Percentiles rank a stretch among this genome's conserved stretches.
Conservation (phyloP, 2,329 filamentous ascomycete genomes). For the Coniochaeta pulveracea region DNA sequence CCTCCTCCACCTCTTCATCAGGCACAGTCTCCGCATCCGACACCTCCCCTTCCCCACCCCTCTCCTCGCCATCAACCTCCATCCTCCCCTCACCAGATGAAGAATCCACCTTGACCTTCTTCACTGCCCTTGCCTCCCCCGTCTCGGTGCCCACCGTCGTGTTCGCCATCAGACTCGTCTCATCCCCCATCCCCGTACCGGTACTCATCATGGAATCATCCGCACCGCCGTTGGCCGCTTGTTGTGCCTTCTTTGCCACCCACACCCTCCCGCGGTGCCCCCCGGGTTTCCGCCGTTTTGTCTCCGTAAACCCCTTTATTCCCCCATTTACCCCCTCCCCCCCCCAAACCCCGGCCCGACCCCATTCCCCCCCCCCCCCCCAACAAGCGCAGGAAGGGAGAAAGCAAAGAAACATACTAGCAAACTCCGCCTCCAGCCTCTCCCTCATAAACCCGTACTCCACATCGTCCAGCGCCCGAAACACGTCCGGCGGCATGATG, state of each 20-base stretch:
- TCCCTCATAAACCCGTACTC: slow-evolving; percentile 64
- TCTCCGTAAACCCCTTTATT: slow-evolving; percentile 54
- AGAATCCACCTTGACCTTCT: slow-evolving; percentile 26
- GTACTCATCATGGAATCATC: slow-evolving; percentile 18
- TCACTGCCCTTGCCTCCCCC: slow-evolving; percentile 17
- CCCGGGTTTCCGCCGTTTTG: slow-evolving; percentile 64
- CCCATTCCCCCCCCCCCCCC: not conserved
- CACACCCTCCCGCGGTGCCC: slow-evolving; percentile 60
- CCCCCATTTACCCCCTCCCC: not conserved
- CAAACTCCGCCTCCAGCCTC: slow-evolving; percentile 63
- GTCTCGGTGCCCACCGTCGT: slow-evolving; percentile 9
- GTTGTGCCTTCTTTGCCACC: slow-evolving; percentile 39
- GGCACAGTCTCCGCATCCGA: slow-evolving; percentile 20
- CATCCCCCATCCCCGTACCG: slow-evolving; percentile 18
- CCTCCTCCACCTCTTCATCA: slow-evolving; percentile 20
- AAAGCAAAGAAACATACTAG: slow-evolving; percentile 40
- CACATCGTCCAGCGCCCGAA: slow-evolving; percentile 64
- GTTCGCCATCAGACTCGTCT: slow-evolving; percentile 9
- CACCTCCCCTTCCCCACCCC: slow-evolving; percentile 21
- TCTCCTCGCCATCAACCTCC: slow-evolving; percentile 29
- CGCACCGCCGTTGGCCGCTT: slow-evolving; percentile 17
- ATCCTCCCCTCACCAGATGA: slow-evolving; percentile 29
- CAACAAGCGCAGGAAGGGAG: not conserved
- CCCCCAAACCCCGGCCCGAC: not conserved
- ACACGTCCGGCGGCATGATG: slow-evolving; percentile 63